A percentile compares a stretch with the other conserved stretches of the same genome.
Evolutionary conservation across 148 eudicot species (phyloP).

Genomic region (Rhododendron kiyosumense): DNA sequence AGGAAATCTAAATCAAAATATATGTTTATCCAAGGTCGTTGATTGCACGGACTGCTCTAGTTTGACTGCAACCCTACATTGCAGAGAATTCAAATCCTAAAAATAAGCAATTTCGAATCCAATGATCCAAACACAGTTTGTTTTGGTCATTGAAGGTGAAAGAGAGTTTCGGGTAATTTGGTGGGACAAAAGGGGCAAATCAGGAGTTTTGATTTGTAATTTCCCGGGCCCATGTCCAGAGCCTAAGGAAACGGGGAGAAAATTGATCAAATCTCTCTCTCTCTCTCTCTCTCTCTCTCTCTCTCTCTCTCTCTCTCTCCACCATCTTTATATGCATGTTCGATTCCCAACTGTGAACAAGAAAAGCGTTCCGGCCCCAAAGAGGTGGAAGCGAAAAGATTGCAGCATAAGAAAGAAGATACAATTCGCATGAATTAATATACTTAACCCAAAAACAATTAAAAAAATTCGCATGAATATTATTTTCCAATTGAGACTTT

Average conservation of each 20-base stretch:
- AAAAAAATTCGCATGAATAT: too few relatives aligned
- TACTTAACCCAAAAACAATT: not conserved
- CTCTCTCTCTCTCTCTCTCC: not conserved
- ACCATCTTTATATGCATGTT: slow-evolving; percentile 6
- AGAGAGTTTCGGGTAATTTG: not conserved
- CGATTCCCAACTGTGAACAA: not conserved
- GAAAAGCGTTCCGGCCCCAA: not conserved
- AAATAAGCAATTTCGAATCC: not conserved
- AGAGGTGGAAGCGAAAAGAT: not conserved
- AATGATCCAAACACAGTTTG: too few relatives aligned
- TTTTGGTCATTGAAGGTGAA: not conserved
- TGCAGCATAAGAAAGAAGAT: not conserved
- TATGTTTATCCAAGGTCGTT: too few relatives aligned
- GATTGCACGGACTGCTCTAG: too few relatives aligned
- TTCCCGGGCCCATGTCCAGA: not conserved
- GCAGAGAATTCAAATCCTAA: not conserved
- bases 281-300: not conserved
- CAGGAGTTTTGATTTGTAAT: not conserved
- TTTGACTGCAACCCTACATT: too few relatives aligned
- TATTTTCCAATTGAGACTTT: too few relatives aligned
- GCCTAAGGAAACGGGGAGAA: not conserved
- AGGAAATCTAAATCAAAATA: too few relatives aligned
- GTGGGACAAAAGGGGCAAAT: not conserved
- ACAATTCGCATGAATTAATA: not conserved
- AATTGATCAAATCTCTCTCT: not conserved